These are phyloP conservation scores for Tephrocybe sp. DNA, from an alignment of 768 basidiomycete genomes.

Conservation along the genomic window DNA sequence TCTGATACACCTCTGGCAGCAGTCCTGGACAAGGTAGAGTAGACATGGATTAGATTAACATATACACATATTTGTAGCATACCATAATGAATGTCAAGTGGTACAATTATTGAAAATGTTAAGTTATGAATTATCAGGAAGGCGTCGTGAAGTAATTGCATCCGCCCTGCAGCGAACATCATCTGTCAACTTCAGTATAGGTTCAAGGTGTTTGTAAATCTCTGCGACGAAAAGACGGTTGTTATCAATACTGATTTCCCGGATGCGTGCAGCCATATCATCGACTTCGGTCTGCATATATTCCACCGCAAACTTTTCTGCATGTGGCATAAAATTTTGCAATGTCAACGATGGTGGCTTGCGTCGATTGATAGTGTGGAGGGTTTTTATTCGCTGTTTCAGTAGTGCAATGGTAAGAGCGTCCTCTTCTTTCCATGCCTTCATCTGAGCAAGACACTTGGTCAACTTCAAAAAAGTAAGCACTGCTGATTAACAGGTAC, in stretches of 20 bases:
- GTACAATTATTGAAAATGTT: neutral
- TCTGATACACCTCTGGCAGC: constrained; percentile 29
- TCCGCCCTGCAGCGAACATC: constrained; percentile 26
- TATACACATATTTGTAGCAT: neutral
- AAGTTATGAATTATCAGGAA: neutral
- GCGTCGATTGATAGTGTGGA: constrained; percentile 17
- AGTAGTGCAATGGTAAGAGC: constrained; percentile 20
- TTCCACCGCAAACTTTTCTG: constrained; percentile 12
- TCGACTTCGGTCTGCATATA: constrained; percentile 23
- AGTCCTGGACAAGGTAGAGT: constrained; percentile 3
- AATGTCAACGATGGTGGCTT: constrained; percentile 14
- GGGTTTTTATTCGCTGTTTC: constrained; percentile 22
- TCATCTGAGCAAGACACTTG: constrained; percentile 12
- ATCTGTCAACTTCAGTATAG: constrained; percentile 28
- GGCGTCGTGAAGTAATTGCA: constrained; percentile 15
- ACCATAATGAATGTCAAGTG: neutral
- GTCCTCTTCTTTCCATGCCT: constrained; percentile 21
- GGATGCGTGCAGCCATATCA: constrained; percentile 23
- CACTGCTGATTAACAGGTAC: neutral
- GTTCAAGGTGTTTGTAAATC: constrained; percentile 27
- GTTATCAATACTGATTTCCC: constrained; percentile 20
- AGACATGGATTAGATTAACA: neutral
- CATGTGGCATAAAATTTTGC: constrained; percentile 20
- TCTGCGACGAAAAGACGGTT: constrained; percentile 23
- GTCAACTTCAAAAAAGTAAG: constrained; percentile 1